A percentile compares a stretch with the other conserved stretches of the same genome.
These are phyloP conservation scores for Chalara sp. DNA, from an alignment of 2,329 filamentous ascomycete species.

Conservation along the genomic window DNA sequence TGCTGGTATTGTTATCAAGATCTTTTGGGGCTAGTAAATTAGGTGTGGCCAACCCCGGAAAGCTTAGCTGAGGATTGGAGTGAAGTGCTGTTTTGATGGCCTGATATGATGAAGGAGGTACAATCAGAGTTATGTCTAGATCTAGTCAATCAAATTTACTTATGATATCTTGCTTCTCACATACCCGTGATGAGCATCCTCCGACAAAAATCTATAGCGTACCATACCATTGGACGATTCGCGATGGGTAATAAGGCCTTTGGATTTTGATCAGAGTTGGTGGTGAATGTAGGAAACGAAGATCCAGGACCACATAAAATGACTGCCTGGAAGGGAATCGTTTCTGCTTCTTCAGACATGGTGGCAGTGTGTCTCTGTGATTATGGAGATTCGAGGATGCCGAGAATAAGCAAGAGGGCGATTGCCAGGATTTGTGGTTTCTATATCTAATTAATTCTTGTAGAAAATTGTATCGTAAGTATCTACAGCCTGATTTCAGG, in stretches of 20 bases:
- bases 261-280: slow-evolving; percentile 71
- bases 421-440: slow-evolving; percentile 1
- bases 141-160: background rate
- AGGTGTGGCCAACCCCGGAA: slow-evolving; percentile 64
- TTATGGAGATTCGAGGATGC: slow-evolving; percentile 2
- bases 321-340: slow-evolving; percentile 61
- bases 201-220: slow-evolving; percentile 79
- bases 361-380: slow-evolving; percentile 5
- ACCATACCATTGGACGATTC: slow-evolving; percentile 86
- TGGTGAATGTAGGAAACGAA: slow-evolving; percentile 76
- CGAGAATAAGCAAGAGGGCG: slow-evolving; percentile 11
- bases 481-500: too few species aligned
- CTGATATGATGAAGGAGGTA: slow-evolving; percentile 56
- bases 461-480: too few species aligned
- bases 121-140: slow-evolving; percentile 55
- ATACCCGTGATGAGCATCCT: slow-evolving; percentile 70
- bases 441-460: too few species aligned
- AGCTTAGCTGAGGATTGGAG: slow-evolving; percentile 71
- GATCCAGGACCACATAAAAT: slow-evolving; percentile 79
- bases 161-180: slow-evolving; percentile 20
- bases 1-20: slow-evolving; percentile 78
- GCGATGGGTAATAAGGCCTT: slow-evolving; percentile 79
- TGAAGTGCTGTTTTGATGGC: slow-evolving; percentile 65
- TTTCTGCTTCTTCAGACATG: slow-evolving; percentile 40
- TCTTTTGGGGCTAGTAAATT: slow-evolving; percentile 70